Evolutionary conservation across 208 protist species (phyloP).

Genomic region (Ichthyophonus hoferi): DNA sequence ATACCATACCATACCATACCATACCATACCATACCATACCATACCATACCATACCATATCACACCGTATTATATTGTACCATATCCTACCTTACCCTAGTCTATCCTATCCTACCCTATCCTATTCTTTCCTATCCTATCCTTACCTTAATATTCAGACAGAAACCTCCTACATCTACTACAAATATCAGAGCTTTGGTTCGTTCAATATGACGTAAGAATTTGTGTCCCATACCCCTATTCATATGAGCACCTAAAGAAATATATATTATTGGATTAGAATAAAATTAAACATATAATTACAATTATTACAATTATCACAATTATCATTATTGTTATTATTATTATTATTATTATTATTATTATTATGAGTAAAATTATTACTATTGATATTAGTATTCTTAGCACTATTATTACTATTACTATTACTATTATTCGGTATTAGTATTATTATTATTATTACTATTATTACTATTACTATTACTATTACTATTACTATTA

Average conservation of each 20-base stretch:
- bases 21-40: neutral
- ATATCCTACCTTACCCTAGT: neutral
- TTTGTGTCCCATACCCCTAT: conserved; percentile 59
- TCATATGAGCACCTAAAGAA: conserved; percentile 52
- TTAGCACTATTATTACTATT: neutral
- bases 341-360: neutral
- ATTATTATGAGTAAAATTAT: neutral
- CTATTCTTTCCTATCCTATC: neutral
- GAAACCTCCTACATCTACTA: conserved; percentile 33
- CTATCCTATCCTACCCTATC: no score
- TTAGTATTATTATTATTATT: no score
- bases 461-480: no score
- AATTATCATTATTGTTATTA: neutral
- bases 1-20: neutral
- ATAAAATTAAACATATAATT: neutral
- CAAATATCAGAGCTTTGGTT: conserved; percentile 37
- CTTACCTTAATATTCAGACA: neutral
- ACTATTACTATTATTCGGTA: no score
- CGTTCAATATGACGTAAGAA: conserved; percentile 70
- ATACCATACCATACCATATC: neutral
- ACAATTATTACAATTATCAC: neutral
- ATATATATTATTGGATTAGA: neutral
- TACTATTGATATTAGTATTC: neutral
- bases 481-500: neutral
- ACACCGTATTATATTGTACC: neutral